These are phyloP conservation scores for Dianthus caryophyllus DNA, from an alignment of 148 eudicot species.

Conservation along the genomic window DNA sequence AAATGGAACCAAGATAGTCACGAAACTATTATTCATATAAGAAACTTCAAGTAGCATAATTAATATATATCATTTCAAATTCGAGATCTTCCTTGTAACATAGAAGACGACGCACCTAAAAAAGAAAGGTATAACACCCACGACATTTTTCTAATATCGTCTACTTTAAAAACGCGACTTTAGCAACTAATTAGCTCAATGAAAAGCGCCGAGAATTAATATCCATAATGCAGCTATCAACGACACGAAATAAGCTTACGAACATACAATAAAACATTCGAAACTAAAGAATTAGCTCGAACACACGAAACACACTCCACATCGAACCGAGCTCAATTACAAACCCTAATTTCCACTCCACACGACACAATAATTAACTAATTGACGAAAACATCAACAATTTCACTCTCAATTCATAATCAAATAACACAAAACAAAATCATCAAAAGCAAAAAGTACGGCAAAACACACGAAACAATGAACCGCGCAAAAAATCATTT, in stretches of 20 bases:
- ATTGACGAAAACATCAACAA: neutral
- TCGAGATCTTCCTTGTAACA: too few relatives aligned
- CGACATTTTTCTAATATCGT: neutral
- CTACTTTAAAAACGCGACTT: neutral
- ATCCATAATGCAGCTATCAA: neutral
- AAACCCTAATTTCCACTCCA: neutral
- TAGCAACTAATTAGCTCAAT: neutral
- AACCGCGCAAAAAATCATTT: too few relatives aligned
- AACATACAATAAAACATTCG: neutral
- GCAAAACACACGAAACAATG: too few relatives aligned
- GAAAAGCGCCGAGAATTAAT: neutral
- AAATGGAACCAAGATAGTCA: neutral
- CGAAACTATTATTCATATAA: neutral
- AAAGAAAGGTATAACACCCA: neutral
- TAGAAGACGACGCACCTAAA: neutral
- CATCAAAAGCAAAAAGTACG: too few relatives aligned
- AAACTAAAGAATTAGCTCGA: too few relatives aligned
- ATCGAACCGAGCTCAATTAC: neutral
- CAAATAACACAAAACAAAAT: neutral
- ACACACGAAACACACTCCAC: neutral
- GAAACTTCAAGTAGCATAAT: too few relatives aligned
- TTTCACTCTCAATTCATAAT: neutral
- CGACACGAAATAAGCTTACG: neutral
- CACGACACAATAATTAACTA: neutral
- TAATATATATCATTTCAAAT: too few relatives aligned